Evolutionary conservation across 371 early-diverging fungal species (phyloP), one percentile per base, ranked within the genome.

Genomic region (Rhizopus arrhizus): DNA sequence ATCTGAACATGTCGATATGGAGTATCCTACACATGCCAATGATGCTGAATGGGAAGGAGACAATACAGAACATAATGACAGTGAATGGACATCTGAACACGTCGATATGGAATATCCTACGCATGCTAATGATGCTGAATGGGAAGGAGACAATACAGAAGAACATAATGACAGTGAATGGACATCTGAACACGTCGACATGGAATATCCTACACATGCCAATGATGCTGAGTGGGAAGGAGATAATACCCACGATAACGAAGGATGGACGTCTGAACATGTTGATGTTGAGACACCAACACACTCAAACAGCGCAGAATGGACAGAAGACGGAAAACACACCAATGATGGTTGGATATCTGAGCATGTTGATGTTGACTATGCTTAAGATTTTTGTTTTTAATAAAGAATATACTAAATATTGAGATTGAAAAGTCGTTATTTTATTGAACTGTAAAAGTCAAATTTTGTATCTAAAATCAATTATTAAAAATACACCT

Each of bases 161-260:
- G n/a, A n/a, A n/a, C n/a, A n/a, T n/a, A n/a, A n/a, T n/a, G n/a
- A n/a, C n/a, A n/a, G n/a, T n/a, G n/a, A n/a, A n/a, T 45, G 53
- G 42, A 53, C 46, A 28, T 28, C 41, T 22, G 41, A 51, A 31
- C 59, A 59, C 5, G 9, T 15, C 10, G 12, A 33, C 9, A 33
- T 35, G 8, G 56, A 60, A 11, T 34, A 11, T 10, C 10, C 59
- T 32, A 45, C 53, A 11, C 45, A 59, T 36, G 16, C 6, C 50
- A 69, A 69, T 55, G 62, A 55, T 32, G 8, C 45, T 52, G 59
- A 65, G 41, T 69, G 70, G 70, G 70, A 72, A 58, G 65, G 59
- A 15, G 49, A 61, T 13, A 61, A 41, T 31, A n/a, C 56, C 35
- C 36, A 51, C 34, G 59, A 58, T 32, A 61, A 64, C 16, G 61